A percentile compares a stretch with the other conserved stretches of the same genome.
Conservation (phyloP, 2,329 filamentous ascomycete genomes). For the Colletotrichum sp. region DNA sequence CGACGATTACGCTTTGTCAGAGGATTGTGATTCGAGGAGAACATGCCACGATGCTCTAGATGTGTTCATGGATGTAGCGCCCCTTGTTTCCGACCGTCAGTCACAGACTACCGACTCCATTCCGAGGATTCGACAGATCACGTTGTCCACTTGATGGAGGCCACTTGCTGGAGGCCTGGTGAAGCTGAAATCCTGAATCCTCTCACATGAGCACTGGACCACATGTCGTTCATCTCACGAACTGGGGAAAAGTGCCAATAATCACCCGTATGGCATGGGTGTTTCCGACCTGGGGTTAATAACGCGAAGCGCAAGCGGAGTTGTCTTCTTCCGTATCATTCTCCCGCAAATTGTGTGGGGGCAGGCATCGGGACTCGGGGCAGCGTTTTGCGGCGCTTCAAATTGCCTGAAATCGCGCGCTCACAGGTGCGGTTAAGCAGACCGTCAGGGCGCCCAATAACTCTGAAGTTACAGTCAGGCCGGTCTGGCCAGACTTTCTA, state of each 20-base stretch:
- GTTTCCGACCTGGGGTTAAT: not conserved
- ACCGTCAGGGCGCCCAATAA: not conserved
- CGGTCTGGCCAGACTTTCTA: not conserved
- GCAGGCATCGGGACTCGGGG: conserved; percentile 6
- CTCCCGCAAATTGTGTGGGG: not conserved
- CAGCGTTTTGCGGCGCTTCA: conserved; percentile 18
- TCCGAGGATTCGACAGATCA: conserved; percentile 1
- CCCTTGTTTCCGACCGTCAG: not conserved
- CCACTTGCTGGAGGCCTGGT: not conserved
- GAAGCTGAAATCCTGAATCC: not conserved
- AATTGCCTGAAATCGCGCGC: conserved; percentile 1
- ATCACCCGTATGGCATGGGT: not conserved
- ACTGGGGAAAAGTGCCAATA: not conserved
- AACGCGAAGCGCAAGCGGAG: conserved; percentile 8
- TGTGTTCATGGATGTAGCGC: not conserved
- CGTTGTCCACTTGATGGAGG: not conserved
- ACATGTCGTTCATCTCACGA: not conserved
- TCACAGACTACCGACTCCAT: not conserved
- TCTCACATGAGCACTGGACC: not conserved
- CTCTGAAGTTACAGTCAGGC: not conserved
- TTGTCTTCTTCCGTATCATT: not conserved
- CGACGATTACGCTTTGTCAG: not conserved
- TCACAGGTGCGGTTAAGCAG: conserved; percentile 14
- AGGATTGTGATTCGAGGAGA: not conserved
- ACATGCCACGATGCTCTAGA: not conserved